Base-by-base conservation (phyloP, 805 yeast species). In the Tetrapisispora pingtungensis region DNA sequence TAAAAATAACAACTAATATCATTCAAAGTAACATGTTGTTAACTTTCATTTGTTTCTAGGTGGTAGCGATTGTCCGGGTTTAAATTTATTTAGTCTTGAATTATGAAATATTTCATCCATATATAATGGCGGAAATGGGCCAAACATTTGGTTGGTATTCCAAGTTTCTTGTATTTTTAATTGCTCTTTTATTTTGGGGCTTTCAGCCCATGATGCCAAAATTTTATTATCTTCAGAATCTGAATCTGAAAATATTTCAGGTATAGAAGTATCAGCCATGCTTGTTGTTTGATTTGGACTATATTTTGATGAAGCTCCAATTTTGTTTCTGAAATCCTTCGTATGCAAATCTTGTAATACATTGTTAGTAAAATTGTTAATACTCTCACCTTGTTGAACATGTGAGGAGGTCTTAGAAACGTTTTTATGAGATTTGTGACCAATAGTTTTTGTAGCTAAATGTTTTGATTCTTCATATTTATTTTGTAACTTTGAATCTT, bases 61-160 rank as follows among this genome's bases (percentile, higher is more conserved):
- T 3, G 73, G 68, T 3, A 78, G 74, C 1, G 84, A 73, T 15
- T 77, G 74, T 37, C 78, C 69, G 2, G 78, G 73, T 49, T 82
- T 69, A 44, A 71, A 64, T 49, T 74, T 70, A n/a, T 78, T 68
- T 3, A 72, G 60, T 42, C 72, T 66, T 3, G 77, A 64, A n/a
- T 49, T 51, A 30, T 70, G 73, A 56, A 84, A 85, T 3, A 84
- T 76, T 49, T 80, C 86, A 43, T 78, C 85, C 66, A 81, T 77
- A 42, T 78, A 74, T 46, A 84, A 65, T 2, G 79, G 79, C 0
- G 84, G 82, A 28, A 83, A 74, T 7, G 84, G 81, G 0, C 95
- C 95, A 65, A 87, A 85, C 1, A 86, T 74, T 17, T 70, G 58
- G 48, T 71, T 77, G 0, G 93, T 89, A 55, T 86, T 81, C 48